Percentiles rank a stretch among this genome's conserved stretches.
Conservation (phyloP, 768 basidiomycete species). For the Russula earlei region DNA sequence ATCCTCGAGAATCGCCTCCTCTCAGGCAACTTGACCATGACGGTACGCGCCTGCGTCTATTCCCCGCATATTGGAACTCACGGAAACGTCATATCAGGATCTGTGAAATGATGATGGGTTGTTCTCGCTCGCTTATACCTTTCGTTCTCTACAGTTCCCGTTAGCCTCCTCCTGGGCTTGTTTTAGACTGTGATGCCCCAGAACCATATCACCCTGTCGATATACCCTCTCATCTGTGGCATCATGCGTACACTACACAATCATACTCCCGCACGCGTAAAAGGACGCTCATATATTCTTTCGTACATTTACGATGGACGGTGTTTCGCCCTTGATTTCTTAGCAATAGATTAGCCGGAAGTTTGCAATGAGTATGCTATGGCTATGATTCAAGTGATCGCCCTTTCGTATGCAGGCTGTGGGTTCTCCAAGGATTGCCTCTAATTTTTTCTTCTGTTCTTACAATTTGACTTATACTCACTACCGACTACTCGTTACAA, state of each 20-base stretch:
- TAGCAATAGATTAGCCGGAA: neutral
- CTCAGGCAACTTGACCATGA: conserved; percentile 81
- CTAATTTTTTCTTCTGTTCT: neutral
- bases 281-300: neutral
- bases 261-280: neutral
- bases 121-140: neutral
- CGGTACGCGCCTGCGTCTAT: conserved; percentile 28
- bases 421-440: no score
- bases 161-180: neutral
- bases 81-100: neutral
- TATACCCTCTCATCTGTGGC: neutral
- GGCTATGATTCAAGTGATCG: no score
- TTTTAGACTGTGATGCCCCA: neutral
- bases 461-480: neutral
- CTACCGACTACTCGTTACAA: neutral
- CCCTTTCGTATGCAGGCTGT: no score
- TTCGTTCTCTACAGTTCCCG: neutral
- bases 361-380: neutral
- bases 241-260: neutral
- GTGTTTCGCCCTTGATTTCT: neutral
- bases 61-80: neutral
- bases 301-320: no score
- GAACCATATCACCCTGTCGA: neutral
- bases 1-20: conserved; percentile 65
- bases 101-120: conserved; percentile 10